A percentile compares a stretch with the other conserved stretches of the same genome.
phyloP scores from a whole-genome alignment of 1,284 basidiomycete species.

The Apiotrichum laibachii region DNA sequence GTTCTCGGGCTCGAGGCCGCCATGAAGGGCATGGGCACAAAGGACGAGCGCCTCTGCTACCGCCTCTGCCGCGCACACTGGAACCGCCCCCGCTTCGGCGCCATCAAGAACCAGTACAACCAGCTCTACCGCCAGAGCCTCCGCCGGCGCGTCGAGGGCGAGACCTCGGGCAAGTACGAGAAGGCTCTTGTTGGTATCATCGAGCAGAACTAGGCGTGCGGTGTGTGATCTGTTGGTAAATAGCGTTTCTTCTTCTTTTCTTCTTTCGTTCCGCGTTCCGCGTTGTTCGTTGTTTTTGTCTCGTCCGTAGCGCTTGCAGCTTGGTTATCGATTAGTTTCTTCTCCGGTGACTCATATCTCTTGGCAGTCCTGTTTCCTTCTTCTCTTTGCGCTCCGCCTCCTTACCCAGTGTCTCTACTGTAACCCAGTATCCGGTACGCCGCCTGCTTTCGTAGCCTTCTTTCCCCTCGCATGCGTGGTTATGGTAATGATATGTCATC shows the following conservation, averaged over 20 bases:
- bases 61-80: conserved; percentile 49
- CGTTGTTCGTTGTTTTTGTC: too few species aligned
- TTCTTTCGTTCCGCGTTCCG: too few species aligned
- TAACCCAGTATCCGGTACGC: too few species aligned
- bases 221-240: background rate
- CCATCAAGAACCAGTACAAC: conserved; percentile 49
- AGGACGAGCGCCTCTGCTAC: conserved; percentile 51
- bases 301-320: too few species aligned
- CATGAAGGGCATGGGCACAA: conserved; percentile 51
- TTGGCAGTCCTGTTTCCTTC: too few species aligned
- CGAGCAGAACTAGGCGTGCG: conserved; percentile 29
- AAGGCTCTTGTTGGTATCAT: conserved; percentile 38
- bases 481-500: background rate
- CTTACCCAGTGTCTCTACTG: too few species aligned
- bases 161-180: conserved; percentile 52
- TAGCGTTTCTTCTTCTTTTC: too few species aligned
- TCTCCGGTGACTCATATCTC: too few species aligned
- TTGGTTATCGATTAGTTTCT: too few species aligned
- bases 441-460: too few species aligned
- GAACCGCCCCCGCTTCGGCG: conserved; percentile 47
- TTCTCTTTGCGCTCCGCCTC: too few species aligned
- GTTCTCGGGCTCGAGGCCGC: conserved; percentile 43
- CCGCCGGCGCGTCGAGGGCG: conserved; percentile 43
- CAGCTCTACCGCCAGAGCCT: conserved; percentile 39
- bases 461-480: background rate